phyloP scores from a whole-genome alignment of 805 yeast genomes.

The Candida pseudofarinosa region DNA sequence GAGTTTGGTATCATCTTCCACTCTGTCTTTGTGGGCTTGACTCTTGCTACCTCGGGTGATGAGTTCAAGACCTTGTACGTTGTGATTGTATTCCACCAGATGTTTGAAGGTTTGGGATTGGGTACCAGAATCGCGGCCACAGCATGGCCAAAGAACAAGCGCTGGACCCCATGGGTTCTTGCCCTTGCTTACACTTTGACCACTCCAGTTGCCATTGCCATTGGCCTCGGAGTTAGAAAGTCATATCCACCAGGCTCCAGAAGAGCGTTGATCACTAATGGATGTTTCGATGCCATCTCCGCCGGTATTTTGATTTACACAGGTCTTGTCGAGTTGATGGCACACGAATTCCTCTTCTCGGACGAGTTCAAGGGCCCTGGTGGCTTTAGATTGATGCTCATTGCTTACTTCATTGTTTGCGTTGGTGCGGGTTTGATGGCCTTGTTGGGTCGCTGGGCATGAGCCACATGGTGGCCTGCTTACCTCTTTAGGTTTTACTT shows the following conservation, averaged over 20 bases:
- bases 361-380: constrained; percentile 60
- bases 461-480: constrained; percentile 2
- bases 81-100: constrained; percentile 71
- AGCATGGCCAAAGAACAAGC: constrained; percentile 31
- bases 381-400: constrained; percentile 48
- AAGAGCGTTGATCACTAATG: constrained; percentile 60
- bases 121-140: constrained; percentile 59
- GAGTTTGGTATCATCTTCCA: constrained; percentile 84
- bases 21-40: constrained; percentile 75
- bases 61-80: constrained; percentile 69
- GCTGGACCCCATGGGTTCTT: constrained; percentile 56
- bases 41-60: constrained; percentile 73
- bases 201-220: constrained; percentile 73
- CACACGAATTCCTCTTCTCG: constrained; percentile 65
- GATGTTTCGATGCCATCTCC: constrained; percentile 70
- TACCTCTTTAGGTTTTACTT: too few relatives aligned
- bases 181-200: constrained; percentile 49
- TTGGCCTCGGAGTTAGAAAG: constrained; percentile 72
- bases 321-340: constrained; percentile 75
- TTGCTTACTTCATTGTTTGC: constrained; percentile 52
- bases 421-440: constrained; percentile 79
- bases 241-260: constrained; percentile 57
- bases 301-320: constrained; percentile 77
- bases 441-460: constrained; percentile 71
- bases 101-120: constrained; percentile 82